Percentiles rank a stretch among this genome's conserved stretches.
phyloP scores from a whole-genome alignment of 192 early-diverging fungal species.

The Coemansia sp. region DNA sequence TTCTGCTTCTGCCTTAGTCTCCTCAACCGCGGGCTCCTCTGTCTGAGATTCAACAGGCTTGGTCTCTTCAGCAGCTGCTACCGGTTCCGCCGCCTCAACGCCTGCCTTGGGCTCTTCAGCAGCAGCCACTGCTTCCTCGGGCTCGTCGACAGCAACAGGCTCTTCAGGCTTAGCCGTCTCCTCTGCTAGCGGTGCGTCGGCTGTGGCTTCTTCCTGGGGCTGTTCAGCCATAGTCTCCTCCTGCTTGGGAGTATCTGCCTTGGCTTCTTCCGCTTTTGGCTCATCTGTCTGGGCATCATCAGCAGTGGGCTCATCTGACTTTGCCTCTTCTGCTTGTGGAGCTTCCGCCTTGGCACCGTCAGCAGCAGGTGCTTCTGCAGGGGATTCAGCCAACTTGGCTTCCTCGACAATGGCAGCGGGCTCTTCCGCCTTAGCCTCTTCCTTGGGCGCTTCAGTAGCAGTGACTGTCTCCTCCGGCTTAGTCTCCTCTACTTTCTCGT shows the following conservation, averaged over 20 bases:
- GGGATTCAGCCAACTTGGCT: background rate
- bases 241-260: background rate
- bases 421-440: background rate
- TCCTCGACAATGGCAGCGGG: conserved; percentile 3
- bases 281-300: background rate
- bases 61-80: conserved; percentile 1
- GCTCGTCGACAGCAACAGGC: background rate
- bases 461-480: background rate
- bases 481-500: background rate
- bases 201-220: background rate
- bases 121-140: background rate
- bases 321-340: background rate
- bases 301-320: too few species aligned
- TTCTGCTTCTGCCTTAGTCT: background rate
- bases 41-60: background rate
- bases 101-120: conserved; percentile 1
- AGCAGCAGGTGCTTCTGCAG: background rate
- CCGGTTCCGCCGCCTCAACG: background rate
- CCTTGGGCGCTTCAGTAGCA: background rate
- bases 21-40: background rate
- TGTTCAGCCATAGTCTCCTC: background rate
- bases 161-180: background rate
- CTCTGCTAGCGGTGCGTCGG: background rate
- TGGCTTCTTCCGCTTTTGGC: background rate
- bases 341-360: background rate